These are phyloP conservation scores for Penicillium simplicissimum DNA, from an alignment of 495 filamentous ascomycete species.

Conservation along the genomic window DNA sequence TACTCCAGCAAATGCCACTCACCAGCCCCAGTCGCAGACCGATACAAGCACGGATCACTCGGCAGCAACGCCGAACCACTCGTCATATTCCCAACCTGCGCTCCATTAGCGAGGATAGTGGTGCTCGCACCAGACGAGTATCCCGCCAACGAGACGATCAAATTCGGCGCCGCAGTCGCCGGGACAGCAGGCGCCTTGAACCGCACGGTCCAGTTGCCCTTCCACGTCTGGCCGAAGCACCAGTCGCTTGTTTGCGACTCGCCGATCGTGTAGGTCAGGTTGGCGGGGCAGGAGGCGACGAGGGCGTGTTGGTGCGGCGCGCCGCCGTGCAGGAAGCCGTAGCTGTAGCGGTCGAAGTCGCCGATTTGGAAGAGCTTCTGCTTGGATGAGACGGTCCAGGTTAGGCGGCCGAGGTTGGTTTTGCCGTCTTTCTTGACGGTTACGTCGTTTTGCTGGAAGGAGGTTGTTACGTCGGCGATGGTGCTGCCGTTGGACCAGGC, in stretches of 20 bases:
- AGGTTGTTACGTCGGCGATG: slow-evolving; percentile 7
- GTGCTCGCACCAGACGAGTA: slow-evolving; percentile 5
- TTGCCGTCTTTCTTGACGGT: not conserved
- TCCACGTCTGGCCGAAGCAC: slow-evolving; percentile 3
- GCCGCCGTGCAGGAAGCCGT: slow-evolving; percentile 6
- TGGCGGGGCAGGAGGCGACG: slow-evolving; percentile 1
- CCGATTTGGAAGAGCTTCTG: slow-evolving; percentile 7
- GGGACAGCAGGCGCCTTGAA: not conserved
- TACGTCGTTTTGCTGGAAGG: not conserved
- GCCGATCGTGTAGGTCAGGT: slow-evolving; percentile 4
- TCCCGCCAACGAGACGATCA: slow-evolving; percentile 7
- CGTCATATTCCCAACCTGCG: slow-evolving; percentile 7
- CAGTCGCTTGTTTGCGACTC: not conserved
- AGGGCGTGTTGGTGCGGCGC: slow-evolving; percentile 3
- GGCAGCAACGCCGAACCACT: slow-evolving; percentile 2
- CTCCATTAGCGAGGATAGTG: slow-evolving; percentile 5
- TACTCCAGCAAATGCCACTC: slow-evolving; percentile 10
- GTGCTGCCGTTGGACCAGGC: slow-evolving; percentile 9
- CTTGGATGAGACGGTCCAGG: not conserved
- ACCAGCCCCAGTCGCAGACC: slow-evolving; percentile 1
- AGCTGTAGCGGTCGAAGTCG: slow-evolving; percentile 8
- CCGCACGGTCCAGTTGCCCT: slow-evolving; percentile 5
- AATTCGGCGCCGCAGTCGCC: not conserved
- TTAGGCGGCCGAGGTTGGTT: slow-evolving; percentile 6
- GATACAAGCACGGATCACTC: slow-evolving; percentile 5